Percentiles rank a stretch among this genome's conserved stretches.
Conservation (phyloP, 768 basidiomycete species). For the Clitopilus passeckerianus region DNA sequence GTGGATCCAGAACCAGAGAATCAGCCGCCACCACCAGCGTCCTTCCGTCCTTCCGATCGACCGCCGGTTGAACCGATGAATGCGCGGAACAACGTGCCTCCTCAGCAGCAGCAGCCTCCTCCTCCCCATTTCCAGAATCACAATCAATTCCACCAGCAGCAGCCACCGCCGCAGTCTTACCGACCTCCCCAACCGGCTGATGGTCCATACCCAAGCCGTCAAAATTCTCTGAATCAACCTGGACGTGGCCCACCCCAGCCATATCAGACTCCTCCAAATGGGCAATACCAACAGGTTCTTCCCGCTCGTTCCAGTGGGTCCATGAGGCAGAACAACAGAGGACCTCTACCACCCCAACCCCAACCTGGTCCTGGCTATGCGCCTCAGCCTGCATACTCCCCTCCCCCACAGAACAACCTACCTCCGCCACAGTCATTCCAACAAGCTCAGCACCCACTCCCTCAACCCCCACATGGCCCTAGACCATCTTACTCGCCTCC, state of each 20-base stretch:
- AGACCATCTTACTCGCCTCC: constrained; percentile 5
- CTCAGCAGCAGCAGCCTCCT: constrained; percentile 1
- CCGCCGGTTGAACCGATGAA: not conserved
- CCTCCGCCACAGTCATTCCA: not conserved
- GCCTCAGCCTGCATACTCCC: not conserved
- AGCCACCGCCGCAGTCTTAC: not conserved
- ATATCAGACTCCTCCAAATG: not conserved
- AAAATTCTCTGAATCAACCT: not conserved
- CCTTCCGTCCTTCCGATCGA: not conserved
- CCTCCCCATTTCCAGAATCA: not conserved
- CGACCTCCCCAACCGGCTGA: not conserved
- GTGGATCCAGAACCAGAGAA: constrained; percentile 12
- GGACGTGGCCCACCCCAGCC: not conserved
- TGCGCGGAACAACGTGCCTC: not conserved
- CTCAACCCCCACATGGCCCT: not conserved
- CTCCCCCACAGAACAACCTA: not conserved
- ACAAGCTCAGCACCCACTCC: not conserved
- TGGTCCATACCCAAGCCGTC: not conserved
- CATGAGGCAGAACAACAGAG: not conserved
- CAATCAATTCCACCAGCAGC: constrained; percentile 3
- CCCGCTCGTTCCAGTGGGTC: not conserved
- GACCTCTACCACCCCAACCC: not conserved
- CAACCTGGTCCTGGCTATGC: not conserved
- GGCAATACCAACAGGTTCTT: not conserved
- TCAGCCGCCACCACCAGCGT: not conserved